Conservation (phyloP, 2,329 filamentous ascomycete genomes). For the Fusarium sp. region DNA sequence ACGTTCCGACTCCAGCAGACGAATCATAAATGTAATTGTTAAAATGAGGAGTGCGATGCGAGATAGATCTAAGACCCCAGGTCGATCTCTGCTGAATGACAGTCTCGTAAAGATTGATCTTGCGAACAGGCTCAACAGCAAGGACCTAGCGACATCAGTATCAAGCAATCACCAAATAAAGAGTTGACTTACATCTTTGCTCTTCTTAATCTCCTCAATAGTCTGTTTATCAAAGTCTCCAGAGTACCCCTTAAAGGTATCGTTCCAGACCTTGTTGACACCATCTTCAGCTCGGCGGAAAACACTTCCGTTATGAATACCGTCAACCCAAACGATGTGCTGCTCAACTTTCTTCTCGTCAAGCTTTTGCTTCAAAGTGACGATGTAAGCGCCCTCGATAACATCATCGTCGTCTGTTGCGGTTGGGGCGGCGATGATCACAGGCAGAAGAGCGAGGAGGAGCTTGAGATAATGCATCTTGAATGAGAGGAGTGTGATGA, state of each 20-base stretch:
- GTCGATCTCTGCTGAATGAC: slow-evolving; percentile 52
- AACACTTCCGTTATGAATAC: slow-evolving; percentile 49
- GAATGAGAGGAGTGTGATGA: not conserved
- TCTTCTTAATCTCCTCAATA: slow-evolving; percentile 54
- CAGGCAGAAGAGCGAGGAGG: slow-evolving; percentile 35
- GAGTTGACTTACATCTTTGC: slow-evolving; percentile 52
- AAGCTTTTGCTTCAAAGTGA: slow-evolving; percentile 57
- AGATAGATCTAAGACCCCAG: slow-evolving; percentile 61
- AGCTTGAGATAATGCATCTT: slow-evolving; percentile 38
- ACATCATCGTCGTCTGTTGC: slow-evolving; percentile 30
- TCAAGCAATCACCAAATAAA: not conserved
- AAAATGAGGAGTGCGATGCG: slow-evolving; percentile 51
- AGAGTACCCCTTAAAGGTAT: slow-evolving; percentile 55
- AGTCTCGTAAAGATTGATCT: slow-evolving; percentile 45
- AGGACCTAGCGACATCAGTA: slow-evolving; percentile 45
- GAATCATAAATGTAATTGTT: slow-evolving; percentile 57
- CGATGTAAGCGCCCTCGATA: slow-evolving; percentile 57
- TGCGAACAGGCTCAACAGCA: slow-evolving; percentile 49
- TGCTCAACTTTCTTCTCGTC: slow-evolving; percentile 47
- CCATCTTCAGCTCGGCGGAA: slow-evolving; percentile 50
- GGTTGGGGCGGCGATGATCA: slow-evolving; percentile 22
- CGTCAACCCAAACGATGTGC: slow-evolving; percentile 51
- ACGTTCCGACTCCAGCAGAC: slow-evolving; percentile 56
- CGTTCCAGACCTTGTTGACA: slow-evolving; percentile 49
- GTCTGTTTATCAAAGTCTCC: slow-evolving; percentile 57